Conservation (phyloP, 441 rosid genomes). For the Jatropha podagrica region DNA sequence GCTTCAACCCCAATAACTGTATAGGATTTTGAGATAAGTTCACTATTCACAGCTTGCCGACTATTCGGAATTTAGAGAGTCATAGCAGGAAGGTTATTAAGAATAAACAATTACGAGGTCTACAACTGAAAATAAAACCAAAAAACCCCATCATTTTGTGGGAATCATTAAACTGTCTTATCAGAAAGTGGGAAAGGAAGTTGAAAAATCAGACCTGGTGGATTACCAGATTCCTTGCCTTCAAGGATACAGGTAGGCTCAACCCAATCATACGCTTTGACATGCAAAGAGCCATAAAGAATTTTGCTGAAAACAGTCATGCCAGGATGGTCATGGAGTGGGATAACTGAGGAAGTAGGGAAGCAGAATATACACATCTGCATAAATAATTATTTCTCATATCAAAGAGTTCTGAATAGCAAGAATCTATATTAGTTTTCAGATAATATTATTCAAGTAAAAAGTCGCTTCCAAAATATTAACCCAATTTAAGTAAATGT, state of each 20-base stretch:
- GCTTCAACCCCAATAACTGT: background rate
- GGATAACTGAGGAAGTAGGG: slow-evolving; percentile 92
- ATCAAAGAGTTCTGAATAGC: slow-evolving; percentile 12
- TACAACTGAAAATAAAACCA: background rate
- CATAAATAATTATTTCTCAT: slow-evolving; percentile 24
- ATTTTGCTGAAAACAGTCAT: slow-evolving; percentile 93
- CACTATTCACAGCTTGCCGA: background rate
- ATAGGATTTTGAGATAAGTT: background rate
- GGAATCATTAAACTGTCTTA: slow-evolving; percentile 6
- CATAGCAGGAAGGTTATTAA: slow-evolving; percentile 1
- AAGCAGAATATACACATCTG: slow-evolving; percentile 97
- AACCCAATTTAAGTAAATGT: background rate
- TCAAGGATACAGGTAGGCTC: slow-evolving; percentile 64
- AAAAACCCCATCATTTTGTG: background rate
- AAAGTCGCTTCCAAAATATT: background rate
- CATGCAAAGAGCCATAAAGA: slow-evolving; percentile 88
- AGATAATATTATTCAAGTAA: background rate
- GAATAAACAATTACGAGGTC: slow-evolving; percentile 6
- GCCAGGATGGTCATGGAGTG: slow-evolving; percentile 90
- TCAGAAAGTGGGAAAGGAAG: slow-evolving; percentile 8
- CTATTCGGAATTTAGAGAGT: background rate
- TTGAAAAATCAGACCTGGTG: slow-evolving; percentile 42
- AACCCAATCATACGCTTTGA: slow-evolving; percentile 91
- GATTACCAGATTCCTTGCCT: slow-evolving; percentile 41
- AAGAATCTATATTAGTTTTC: slow-evolving; percentile 3